Evolutionary conservation across 2,329 filamentous ascomycete species (phyloP).

Genomic region (Penicillium sp.): DNA sequence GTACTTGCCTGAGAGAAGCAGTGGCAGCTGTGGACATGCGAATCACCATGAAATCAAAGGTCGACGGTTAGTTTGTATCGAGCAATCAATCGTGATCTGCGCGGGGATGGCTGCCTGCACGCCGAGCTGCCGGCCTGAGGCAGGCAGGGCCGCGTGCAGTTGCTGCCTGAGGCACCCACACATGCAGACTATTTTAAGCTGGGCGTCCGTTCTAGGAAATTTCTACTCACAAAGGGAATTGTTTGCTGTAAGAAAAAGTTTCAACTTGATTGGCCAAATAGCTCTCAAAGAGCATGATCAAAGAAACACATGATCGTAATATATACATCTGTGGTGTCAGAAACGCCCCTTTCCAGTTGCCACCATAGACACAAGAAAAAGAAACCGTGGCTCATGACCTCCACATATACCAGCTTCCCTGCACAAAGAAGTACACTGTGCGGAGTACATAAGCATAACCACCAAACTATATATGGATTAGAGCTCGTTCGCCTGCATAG

Average conservation of each 20-base stretch:
- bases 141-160: not conserved
- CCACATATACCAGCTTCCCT: not conserved
- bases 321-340: not conserved
- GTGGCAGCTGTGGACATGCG: not conserved
- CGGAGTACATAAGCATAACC: not conserved
- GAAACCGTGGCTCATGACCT: not conserved
- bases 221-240: not conserved
- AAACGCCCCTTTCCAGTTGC: not conserved
- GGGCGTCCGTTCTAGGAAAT: constrained; percentile 7
- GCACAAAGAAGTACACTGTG: not conserved
- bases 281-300: not conserved
- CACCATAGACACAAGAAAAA: not conserved
- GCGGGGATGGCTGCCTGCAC: not conserved
- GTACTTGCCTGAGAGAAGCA: not conserved
- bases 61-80: too few relatives aligned
- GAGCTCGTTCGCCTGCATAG: not conserved
- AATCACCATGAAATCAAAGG: too few relatives aligned
- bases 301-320: not conserved
- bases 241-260: not conserved
- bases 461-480: not conserved
- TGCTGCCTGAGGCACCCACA: constrained; percentile 1
- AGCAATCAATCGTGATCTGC: not conserved
- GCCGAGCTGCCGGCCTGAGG: constrained; percentile 9
- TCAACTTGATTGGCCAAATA: not conserved
- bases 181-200: not conserved